Evolutionary conservation across 768 basidiomycete species (phyloP).

Genomic region (Epithele typhae): DNA sequence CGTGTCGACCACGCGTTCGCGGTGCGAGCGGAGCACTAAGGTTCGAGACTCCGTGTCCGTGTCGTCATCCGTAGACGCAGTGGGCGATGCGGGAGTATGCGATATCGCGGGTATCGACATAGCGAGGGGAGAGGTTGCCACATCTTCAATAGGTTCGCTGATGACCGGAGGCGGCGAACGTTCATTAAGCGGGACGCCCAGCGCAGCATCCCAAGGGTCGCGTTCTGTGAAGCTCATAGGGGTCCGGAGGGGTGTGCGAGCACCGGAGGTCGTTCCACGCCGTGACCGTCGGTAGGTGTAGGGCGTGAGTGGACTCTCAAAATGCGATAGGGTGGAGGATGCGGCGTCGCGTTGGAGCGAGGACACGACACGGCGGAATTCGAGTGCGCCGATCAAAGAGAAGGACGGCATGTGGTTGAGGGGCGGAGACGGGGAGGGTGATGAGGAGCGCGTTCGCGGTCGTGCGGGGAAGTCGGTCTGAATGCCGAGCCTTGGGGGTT

Average conservation of each 20-base stretch:
- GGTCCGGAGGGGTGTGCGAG: constrained; percentile 26
- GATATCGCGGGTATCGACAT: constrained; percentile 45
- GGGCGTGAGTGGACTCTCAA: constrained; percentile 65
- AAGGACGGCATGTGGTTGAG: constrained; percentile 69
- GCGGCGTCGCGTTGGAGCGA: constrained; percentile 71
- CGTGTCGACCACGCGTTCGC: constrained; percentile 32
- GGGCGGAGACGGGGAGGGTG: constrained; percentile 38
- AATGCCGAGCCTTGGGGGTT: constrained; percentile 32
- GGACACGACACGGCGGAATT: constrained; percentile 89
- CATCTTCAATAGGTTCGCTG: neutral
- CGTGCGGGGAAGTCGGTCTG: constrained; percentile 38
- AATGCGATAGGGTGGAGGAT: constrained; percentile 51
- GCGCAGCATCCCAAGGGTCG: constrained; percentile 48
- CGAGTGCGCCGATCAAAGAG: constrained; percentile 91
- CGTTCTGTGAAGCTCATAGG: constrained; percentile 17
- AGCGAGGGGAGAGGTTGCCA: constrained; percentile 4
- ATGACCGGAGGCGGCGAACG: constrained; percentile 32
- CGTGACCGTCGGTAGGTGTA: constrained; percentile 29
- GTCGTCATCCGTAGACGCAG: constrained; percentile 32
- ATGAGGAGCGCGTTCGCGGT: constrained; percentile 45
- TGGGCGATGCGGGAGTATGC: constrained; percentile 46
- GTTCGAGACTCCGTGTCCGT: constrained; percentile 43
- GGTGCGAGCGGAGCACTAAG: constrained; percentile 36
- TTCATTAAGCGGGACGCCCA: constrained; percentile 49
- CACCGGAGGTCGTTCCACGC: constrained; percentile 27